Base-by-base conservation (phyloP, 108 stramenopile genomes). In the Licmophora abbreviata region DNA sequence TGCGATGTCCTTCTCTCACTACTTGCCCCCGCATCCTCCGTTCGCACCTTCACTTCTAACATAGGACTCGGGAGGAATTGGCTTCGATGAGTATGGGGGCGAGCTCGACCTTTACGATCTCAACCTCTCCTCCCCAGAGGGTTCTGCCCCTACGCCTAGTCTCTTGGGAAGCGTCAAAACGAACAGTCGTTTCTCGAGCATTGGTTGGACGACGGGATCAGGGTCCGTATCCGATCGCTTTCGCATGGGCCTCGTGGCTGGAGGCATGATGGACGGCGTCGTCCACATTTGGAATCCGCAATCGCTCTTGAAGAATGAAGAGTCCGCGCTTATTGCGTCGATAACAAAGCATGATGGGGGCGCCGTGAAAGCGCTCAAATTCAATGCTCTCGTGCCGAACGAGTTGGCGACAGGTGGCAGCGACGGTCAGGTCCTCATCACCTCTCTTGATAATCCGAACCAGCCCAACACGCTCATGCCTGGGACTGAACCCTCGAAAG, bases 11-110 rank as follows among this genome's bases (percentile, higher is more conserved):
- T n/a, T n/a, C n/a, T n/a, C n/a, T n/a, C n/a, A n/a, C n/a, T n/a
- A n/a, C n/a, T n/a, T n/a, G n/a, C n/a, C n/a, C n/a, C n/a, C n/a
- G n/a, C n/a, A n/a, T 9, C 34, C 9, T 35, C 11, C 9, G 12
- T 12, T 35, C 34, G 12, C 34, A 35, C 12, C 12, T 12, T 10
- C 28, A 24, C 10, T 22, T 10, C 18, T 15, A 36, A 10, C 1
- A 25, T 31, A 79, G 78, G 78, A 79, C 42, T 72, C 73, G 28
- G 74, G 78, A 20, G 71, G 73, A n/a, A 49, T 28, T 46, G 69
- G 73, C 2, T 98, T 96, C 64, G 97, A 98, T 47, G 95, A 95
- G 56, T 88, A 93, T 48, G 95, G 97, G 7, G 94, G 94, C 6
- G 83, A 86, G 54, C 54, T 97, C 14, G 93, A 95, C 55, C 44